phyloP scores from a whole-genome alignment of 2,329 filamentous ascomycete species.

The Cladophialophora exuberans region DNA sequence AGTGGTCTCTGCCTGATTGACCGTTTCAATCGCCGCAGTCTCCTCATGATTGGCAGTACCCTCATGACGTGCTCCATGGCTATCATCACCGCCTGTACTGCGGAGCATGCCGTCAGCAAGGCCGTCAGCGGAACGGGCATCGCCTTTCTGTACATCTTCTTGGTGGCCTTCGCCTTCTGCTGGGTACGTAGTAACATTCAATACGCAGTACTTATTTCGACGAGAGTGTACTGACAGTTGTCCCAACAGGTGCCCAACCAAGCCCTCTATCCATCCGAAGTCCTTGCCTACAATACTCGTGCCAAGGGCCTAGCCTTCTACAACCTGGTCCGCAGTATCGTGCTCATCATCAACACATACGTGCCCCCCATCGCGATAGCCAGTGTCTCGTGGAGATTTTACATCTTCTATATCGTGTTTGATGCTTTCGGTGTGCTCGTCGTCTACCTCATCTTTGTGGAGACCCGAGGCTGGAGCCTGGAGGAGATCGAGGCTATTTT shows the following conservation, averaged over 20 bases:
- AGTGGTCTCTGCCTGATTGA: conserved; percentile 60
- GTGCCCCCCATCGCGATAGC: conserved; percentile 26
- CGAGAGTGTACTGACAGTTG: background rate
- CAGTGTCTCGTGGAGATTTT: conserved; percentile 31
- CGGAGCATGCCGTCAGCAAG: conserved; percentile 37
- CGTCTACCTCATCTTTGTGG: conserved; percentile 55
- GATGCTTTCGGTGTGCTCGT: conserved; percentile 35
- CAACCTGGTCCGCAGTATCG: conserved; percentile 48
- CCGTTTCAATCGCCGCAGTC: conserved; percentile 59
- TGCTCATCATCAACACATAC: conserved; percentile 39
- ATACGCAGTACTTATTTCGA: background rate
- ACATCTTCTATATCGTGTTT: conserved; percentile 51
- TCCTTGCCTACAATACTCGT: conserved; percentile 56
- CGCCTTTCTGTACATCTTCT: conserved; percentile 60
- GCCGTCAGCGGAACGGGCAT: conserved; percentile 53
- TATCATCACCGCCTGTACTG: conserved; percentile 34
- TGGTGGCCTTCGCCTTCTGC: conserved; percentile 54
- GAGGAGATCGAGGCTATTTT: conserved; percentile 59
- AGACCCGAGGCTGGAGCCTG: conserved; percentile 56
- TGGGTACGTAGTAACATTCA: conserved; percentile 31
- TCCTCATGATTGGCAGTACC: conserved; percentile 55
- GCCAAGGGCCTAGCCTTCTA: conserved; percentile 58
- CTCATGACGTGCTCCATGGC: conserved; percentile 53
- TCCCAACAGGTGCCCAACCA: conserved; percentile 45
- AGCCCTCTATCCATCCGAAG: conserved; percentile 57